Percentiles rank a stretch among this genome's conserved stretches.
Evolutionary conservation across 805 yeast species (phyloP).

Genomic region (Saccharomycopsis sp.): DNA sequence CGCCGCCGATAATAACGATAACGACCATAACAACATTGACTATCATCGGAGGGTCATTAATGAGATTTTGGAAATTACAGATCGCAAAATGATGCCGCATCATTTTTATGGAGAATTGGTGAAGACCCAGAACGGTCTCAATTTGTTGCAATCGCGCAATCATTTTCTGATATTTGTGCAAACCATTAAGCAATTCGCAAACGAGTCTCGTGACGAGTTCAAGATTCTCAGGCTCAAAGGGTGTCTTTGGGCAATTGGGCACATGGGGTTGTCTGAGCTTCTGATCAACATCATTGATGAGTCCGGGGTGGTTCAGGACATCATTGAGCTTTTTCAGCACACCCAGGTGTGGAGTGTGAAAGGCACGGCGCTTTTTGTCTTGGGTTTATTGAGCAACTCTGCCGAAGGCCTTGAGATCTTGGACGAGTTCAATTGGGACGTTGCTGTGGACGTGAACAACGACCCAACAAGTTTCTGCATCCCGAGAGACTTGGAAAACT

Average conservation of each 20-base stretch:
- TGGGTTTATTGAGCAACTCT: constrained; percentile 68
- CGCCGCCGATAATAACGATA: constrained; percentile 20
- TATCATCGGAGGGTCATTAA: constrained; percentile 1
- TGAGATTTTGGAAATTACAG: constrained; percentile 6
- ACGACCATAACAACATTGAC: constrained; percentile 19
- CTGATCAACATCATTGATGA: constrained; percentile 59
- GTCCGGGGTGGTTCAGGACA: constrained; percentile 41
- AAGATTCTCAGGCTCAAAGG: constrained; percentile 49
- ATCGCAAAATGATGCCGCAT: constrained; percentile 33
- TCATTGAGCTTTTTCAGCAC: constrained; percentile 40
- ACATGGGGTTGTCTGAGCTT: constrained; percentile 59
- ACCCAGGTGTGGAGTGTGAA: constrained; percentile 51
- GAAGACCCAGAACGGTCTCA: constrained; percentile 72
- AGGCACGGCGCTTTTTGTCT: constrained; percentile 67
- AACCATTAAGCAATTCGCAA: constrained; percentile 22
- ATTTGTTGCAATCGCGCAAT: constrained; percentile 38
- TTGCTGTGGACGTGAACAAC: constrained; percentile 37
- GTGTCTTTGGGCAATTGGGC: constrained; percentile 80
- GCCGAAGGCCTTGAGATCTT: constrained; percentile 75
- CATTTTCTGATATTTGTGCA: constrained; percentile 22
- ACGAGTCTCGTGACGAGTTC: constrained; percentile 27
- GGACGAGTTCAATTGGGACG: constrained; percentile 72
- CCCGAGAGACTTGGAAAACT: constrained; percentile 30
- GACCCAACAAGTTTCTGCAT: constrained; percentile 35
- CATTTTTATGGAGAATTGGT: constrained; percentile 78